Conservation (phyloP, 2,329 filamentous ascomycete genomes). For the Zymoseptoria pseudotritici region DNA sequence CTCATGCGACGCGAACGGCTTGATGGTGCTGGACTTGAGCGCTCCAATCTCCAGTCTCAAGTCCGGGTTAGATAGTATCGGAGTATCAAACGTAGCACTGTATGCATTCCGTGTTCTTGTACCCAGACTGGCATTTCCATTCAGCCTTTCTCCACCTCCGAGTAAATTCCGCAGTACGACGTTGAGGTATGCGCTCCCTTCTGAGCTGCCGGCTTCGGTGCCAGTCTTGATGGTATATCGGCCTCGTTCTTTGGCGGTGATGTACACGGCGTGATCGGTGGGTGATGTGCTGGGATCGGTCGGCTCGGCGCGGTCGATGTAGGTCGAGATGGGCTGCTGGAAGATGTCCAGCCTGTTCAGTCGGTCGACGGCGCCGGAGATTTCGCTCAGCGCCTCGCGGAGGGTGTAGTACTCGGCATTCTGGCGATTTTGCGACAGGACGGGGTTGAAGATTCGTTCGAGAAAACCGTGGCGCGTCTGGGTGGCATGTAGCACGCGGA, state of each 20-base stretch:
- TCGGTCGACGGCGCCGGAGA: constrained; percentile 64
- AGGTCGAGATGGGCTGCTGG: constrained; percentile 72
- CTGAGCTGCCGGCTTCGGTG: constrained; percentile 86
- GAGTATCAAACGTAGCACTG: constrained; percentile 75
- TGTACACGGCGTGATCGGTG: constrained; percentile 72
- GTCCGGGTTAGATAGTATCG: constrained; percentile 77
- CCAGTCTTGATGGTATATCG: constrained; percentile 86
- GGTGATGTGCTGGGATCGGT: constrained; percentile 62
- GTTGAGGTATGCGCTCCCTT: constrained; percentile 88
- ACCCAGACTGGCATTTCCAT: constrained; percentile 77
- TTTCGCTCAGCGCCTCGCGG: constrained; percentile 65
- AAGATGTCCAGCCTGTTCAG: constrained; percentile 82
- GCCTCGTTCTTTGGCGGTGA: constrained; percentile 71
- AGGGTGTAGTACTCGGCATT: constrained; percentile 58
- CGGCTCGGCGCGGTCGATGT: constrained; percentile 67
- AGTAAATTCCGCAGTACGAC: constrained; percentile 85
- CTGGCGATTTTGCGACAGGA: constrained; percentile 56
- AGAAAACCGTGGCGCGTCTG: constrained; percentile 82
- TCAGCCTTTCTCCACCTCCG: constrained; percentile 84
- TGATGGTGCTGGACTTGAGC: constrained; percentile 72
- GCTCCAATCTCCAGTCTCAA: constrained; percentile 71
- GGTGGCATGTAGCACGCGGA: constrained; percentile 73
- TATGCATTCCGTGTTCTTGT: constrained; percentile 89
- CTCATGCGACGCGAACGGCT: constrained; percentile 90
- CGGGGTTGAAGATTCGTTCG: constrained; percentile 68